Percentiles rank a stretch among this genome's conserved stretches.
These are phyloP conservation scores for Phialophora chinensis DNA, from an alignment of 2,329 filamentous ascomycete species.

Conservation along the genomic window DNA sequence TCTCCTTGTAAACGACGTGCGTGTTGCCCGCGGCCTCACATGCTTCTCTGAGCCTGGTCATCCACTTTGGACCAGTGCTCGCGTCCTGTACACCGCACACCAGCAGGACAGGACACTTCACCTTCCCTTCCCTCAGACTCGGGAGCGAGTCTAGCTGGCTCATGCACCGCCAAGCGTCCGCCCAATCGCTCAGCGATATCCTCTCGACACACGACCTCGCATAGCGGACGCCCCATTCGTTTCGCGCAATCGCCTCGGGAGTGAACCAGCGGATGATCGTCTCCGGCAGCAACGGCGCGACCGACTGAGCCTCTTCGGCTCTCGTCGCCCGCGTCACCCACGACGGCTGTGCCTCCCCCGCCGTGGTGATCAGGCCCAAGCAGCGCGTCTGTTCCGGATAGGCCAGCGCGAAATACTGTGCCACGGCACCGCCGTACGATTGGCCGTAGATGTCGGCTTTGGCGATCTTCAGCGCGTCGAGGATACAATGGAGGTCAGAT, in stretches of 20 bases:
- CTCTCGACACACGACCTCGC: conserved; percentile 20
- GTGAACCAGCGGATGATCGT: conserved; percentile 25
- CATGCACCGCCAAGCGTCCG: conserved; percentile 21
- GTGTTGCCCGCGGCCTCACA: not conserved
- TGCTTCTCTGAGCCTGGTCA: conserved; percentile 16
- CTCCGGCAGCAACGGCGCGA: conserved; percentile 13
- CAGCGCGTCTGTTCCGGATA: conserved; percentile 12
- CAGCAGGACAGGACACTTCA: conserved; percentile 20
- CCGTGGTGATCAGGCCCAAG: conserved; percentile 21
- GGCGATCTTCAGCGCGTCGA: conserved; percentile 13
- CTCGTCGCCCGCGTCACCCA: conserved; percentile 16
- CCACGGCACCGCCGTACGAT: conserved; percentile 26
- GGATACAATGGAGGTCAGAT: conserved; percentile 13
- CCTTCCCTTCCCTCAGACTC: conserved; percentile 1
- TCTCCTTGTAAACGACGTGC: conserved; percentile 16
- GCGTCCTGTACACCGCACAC: conserved; percentile 22
- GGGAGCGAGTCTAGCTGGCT: conserved; percentile 11
- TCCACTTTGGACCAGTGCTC: conserved; percentile 17
- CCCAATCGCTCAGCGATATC: conserved; percentile 20
- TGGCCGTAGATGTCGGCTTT: conserved; percentile 21
- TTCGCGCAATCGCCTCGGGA: conserved; percentile 18
- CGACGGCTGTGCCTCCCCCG: conserved; percentile 13
- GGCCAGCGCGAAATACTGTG: conserved; percentile 21
- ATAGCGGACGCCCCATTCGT: conserved; percentile 24
- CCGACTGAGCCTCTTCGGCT: conserved; percentile 11